Base-by-base conservation (phyloP, 2,329 filamentous ascomycete species). In the Colletotrichum truncatum region DNA sequence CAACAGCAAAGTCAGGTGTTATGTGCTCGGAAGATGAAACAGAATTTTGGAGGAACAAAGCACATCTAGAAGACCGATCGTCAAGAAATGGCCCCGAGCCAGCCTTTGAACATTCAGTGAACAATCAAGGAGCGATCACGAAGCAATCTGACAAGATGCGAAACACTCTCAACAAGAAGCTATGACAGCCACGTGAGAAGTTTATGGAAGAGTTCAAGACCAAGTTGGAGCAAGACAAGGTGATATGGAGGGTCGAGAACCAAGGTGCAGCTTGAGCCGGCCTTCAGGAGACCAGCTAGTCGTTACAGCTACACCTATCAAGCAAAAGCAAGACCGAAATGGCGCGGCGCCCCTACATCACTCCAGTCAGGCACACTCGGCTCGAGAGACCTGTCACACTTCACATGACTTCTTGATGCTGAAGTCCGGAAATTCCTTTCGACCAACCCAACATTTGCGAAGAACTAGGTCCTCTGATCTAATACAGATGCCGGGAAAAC, bases 61-160 rank as follows among this genome's bases (percentile, higher is more conserved):
- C n/a, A n/a, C n/a, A n/a, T n/a, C n/a, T n/a, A n/a, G n/a, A n/a
- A n/a, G n/a, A n/a, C n/a, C n/a, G n/a, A n/a, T n/a, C n/a, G n/a
- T n/a, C n/a, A n/a, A n/a, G n/a, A n/a, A n/a, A n/a, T n/a, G n/a
- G n/a, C n/a, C n/a, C n/a, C n/a, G n/a, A n/a, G n/a, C n/a, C n/a
- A n/a, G n/a, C n/a, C n/a, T n/a, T n/a, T n/a, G n/a, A 84, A 82
- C 58, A 85, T 89, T 46, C 82, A 87, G 60, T 80, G 78, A 34
- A 88, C 85, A 10, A 82, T 92, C 64, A 91, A 91, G 71, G 81
- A 85, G 55, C 85, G n/a, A n/a, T n/a, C n/a, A n/a, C n/a, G n/a
- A n/a, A n/a, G n/a, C n/a, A 89, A 45, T 89, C 89, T 1, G 87
- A 92, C 43, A 87, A 86, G 74, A 91, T 93, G 90, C 91, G 89